Conservation (phyloP, 1,284 basidiomycete species). For the Volvariella volvacea region DNA sequence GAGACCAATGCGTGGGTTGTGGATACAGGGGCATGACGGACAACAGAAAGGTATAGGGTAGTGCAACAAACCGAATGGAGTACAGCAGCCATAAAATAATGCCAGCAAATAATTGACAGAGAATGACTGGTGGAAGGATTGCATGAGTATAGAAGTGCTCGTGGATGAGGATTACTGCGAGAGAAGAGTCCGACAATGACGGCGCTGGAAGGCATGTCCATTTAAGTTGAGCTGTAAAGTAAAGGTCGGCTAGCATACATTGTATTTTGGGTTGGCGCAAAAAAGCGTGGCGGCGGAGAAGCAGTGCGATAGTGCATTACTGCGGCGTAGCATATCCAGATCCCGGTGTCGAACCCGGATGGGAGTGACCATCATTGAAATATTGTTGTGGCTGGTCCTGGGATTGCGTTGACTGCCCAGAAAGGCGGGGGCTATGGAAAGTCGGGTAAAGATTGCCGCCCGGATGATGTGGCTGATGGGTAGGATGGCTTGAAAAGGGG, state of each 20-base stretch:
- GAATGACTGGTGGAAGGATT: too few species aligned
- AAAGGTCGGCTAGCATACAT: conserved; percentile 4
- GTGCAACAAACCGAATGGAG: too few species aligned
- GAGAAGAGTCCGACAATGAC: too few species aligned
- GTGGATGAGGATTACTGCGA: too few species aligned
- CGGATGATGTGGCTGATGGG: conserved; percentile 26
- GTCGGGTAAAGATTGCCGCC: conserved; percentile 22
- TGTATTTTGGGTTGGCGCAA: conserved; percentile 1
- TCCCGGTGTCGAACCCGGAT: conserved; percentile 36
- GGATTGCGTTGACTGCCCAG: conserved; percentile 14
- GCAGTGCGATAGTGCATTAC: conserved; percentile 17
- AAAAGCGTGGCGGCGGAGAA: conserved; percentile 6
- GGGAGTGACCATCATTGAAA: conserved; percentile 31
- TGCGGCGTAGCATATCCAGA: conserved; percentile 43
- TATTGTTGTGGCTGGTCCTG: conserved; percentile 29
- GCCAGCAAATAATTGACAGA: too few species aligned
- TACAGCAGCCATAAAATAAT: too few species aligned
- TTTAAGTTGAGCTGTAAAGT: background rate
- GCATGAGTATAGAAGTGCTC: too few species aligned
- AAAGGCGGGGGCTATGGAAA: conserved; percentile 26
- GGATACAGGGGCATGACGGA: too few species aligned
- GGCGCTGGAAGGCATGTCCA: background rate
- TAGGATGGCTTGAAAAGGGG: conserved; percentile 36
- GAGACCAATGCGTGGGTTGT: too few species aligned
- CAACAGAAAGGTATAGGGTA: too few species aligned